A percentile compares a stretch with the other conserved stretches of the same genome.
Conservation (phyloP, 176 grass and related monocot genomes). For the Phyllostachys edulis region DNA sequence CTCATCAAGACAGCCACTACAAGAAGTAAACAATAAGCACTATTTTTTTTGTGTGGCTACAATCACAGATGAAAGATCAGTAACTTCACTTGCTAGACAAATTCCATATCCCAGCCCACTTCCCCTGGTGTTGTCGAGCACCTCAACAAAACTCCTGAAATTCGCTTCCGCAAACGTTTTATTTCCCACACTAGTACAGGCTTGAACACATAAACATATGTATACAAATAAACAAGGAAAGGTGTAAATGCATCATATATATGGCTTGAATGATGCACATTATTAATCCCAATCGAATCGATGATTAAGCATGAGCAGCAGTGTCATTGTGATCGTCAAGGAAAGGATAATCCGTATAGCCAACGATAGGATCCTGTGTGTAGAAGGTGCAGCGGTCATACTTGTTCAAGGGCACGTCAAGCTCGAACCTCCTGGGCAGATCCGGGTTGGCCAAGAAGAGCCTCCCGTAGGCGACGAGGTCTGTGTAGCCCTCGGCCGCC, state of each 20-base stretch:
- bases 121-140: no score
- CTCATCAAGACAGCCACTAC: no score
- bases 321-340: not conserved
- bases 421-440: conserved; percentile 18
- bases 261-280: not conserved
- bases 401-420: not conserved
- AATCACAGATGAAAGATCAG: no score
- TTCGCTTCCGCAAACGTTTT: no score
- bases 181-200: no score
- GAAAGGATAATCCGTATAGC: conserved; percentile 41
- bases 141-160: no score
- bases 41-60: no score
- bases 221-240: not conserved
- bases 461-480: conserved; percentile 32
- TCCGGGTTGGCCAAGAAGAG: conserved; percentile 41
- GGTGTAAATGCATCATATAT: not conserved
- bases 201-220: not conserved
- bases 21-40: no score
- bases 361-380: not conserved
- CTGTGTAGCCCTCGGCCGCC: not conserved
- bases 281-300: not conserved
- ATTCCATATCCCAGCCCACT: no score
- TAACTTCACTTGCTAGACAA: no score
- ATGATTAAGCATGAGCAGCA: not conserved
- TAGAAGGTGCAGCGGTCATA: conserved; percentile 37